Conservation (phyloP, 2,329 filamentous ascomycete genomes). For the Rhynchosporium graminicola region DNA sequence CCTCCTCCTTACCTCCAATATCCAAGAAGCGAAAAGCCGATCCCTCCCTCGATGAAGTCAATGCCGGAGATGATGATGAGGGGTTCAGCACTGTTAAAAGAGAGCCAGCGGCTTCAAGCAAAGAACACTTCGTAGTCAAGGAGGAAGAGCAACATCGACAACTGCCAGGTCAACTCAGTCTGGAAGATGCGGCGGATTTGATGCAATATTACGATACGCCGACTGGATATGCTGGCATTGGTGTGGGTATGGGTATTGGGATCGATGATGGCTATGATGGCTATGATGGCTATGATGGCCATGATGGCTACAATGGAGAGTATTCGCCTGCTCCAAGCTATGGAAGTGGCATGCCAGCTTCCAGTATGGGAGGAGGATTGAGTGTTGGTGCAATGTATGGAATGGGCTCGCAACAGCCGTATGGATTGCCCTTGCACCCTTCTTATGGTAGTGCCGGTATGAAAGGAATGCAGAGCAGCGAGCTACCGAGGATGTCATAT, state of each 20-base stretch:
- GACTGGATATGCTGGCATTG: conserved; percentile 13
- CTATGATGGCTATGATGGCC: too few species aligned
- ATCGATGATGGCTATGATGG: background rate
- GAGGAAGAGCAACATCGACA: conserved; percentile 21
- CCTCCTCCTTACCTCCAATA: conserved; percentile 4
- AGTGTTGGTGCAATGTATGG: conserved; percentile 15
- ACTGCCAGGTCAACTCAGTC: conserved; percentile 20
- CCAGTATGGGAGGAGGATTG: conserved; percentile 10
- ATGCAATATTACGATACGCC: conserved; percentile 32
- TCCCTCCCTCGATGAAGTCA: conserved; percentile 29
- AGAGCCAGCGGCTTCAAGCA: conserved; percentile 18
- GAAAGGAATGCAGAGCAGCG: conserved; percentile 13
- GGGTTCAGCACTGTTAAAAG: conserved; percentile 24
- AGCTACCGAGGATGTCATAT: conserved; percentile 15
- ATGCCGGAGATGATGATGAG: conserved; percentile 33
- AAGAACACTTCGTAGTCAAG: conserved; percentile 28
- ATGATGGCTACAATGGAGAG: conserved; percentile 1
- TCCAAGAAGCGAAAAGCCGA: conserved; percentile 35
- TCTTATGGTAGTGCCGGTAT: conserved; percentile 9
- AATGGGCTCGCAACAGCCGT: conserved; percentile 18
- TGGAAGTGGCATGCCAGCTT: conserved; percentile 11
- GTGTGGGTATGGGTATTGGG: background rate
- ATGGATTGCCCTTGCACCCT: conserved; percentile 12
- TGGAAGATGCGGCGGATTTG: conserved; percentile 25
- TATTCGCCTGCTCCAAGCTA: background rate